Conservation (phyloP, 2,329 filamentous ascomycete species). For the Neodidymelliopsis sp. region DNA sequence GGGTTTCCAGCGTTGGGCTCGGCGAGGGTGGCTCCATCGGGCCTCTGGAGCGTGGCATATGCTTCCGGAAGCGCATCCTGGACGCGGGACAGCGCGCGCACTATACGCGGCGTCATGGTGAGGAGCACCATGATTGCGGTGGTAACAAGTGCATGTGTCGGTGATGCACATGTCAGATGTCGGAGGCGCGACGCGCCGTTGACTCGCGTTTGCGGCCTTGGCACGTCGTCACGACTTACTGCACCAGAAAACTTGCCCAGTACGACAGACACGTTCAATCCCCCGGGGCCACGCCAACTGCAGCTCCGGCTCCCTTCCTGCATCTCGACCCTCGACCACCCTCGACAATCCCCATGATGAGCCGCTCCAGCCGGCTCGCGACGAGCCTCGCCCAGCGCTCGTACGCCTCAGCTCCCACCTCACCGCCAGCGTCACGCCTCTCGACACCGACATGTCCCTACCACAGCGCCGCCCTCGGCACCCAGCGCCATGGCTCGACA, state of each 20-base stretch:
- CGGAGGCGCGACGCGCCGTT: conserved; percentile 4
- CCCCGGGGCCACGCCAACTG: conserved; percentile 35
- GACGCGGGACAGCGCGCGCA: conserved; percentile 64
- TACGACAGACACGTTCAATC: conserved; percentile 7
- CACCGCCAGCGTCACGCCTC: conserved; percentile 25
- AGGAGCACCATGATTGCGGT: conserved; percentile 71
- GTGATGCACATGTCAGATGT: conserved; percentile 58
- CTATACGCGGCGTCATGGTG: conserved; percentile 74
- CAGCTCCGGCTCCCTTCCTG: conserved; percentile 10
- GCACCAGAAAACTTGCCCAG: conserved; percentile 33
- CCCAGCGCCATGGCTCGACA: conserved; percentile 23
- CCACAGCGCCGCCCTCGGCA: conserved; percentile 13
- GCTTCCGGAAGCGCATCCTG: conserved; percentile 27
- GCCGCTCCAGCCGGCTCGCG: conserved; percentile 47
- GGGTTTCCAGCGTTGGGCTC: conserved; percentile 67
- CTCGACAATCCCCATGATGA: conserved; percentile 37
- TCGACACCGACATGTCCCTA: conserved; percentile 32
- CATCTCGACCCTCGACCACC: neutral
- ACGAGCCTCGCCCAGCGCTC: conserved; percentile 38
- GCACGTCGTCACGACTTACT: conserved; percentile 39
- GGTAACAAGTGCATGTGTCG: neutral
- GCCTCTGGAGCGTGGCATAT: conserved; percentile 32
- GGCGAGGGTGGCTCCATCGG: conserved; percentile 59
- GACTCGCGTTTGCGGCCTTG: conserved; percentile 16
- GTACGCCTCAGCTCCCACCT: neutral